Evolutionary conservation across 345 rosid species (phyloP), one percentile per base, ranked within the genome.

Genomic region (Syzygium grande): DNA sequence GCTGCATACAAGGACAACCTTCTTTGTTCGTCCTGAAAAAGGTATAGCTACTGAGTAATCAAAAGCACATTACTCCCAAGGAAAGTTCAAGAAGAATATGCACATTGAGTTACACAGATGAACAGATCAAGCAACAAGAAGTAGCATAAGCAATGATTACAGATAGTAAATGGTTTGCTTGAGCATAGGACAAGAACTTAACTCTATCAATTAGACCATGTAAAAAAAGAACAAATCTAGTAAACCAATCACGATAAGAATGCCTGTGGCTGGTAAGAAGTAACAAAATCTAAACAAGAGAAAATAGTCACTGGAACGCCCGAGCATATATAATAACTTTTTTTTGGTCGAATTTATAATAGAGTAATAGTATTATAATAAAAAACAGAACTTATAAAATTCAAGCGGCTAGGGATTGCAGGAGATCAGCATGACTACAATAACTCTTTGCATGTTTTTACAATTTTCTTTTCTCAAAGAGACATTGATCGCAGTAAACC

Each of bases 1-100:
- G 99, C 96, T 85, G 98, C 93, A 92, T 96, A 97, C 52, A 94
- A 86, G 85, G 94, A 90, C 80, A 97, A 94, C 91, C 98, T 94
- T 89, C 93, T 92, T 86, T 95, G 94, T 68, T 97, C 98, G 87
- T 90, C 96, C 99, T 97, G 87, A 87, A 92, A 89, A 89, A 85
- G 88, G 88, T n/a, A 89, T 52, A 84, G 46, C 38, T 51, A 52
- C 23, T 38, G 59, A 68, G 65, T 52, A 51, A 53, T 41, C 55
- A 84, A 52, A 51, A 49, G 56, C 85, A 84, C 27, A 25, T 17
- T 41, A 86, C 80, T 87, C 53, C 53, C 88, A 86, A 65, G 63
- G 56, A 41, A 54, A 25, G 65, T 17, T 22, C 56, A 51, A 51
- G n/a, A 65, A 43, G 22, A 84, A 84, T 58, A 84, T 38, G 85